Base-by-base conservation (phyloP, 1,139 yeast genomes). In the Blastobotrys persicus region DNA sequence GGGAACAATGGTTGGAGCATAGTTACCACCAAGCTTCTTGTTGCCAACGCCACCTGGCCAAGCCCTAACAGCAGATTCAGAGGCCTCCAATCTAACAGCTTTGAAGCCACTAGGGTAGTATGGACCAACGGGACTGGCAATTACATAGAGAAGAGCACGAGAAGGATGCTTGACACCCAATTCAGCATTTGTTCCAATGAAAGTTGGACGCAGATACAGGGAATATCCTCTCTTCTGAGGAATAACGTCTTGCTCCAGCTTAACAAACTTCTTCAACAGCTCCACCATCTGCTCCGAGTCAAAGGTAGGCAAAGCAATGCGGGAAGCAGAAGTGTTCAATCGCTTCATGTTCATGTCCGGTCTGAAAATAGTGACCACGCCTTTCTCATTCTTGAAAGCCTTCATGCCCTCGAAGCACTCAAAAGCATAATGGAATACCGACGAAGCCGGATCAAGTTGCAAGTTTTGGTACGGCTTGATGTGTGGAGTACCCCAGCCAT, bases 21-120 rank as follows among this genome's bases (percentile, higher is more conserved):
- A 92, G 74, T 92, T 92, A 53, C 96, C 98, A 69, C 98, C 98
- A 62, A 92, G 80, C 74, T 92, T 92, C 71, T 81, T 84, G 77
- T 89, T 84, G 70, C 98, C 98, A 57, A 83, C 89, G 68, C 98
- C 98, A 64, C 96, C 96, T 63, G 98, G 98, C 98, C 98, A 92
- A 13, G 98, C 97, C 73, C 98, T 85, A 20, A 91, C 92, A 44
- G 95, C 95, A 60, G 87, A 82, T 66, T 88, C 95, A 32, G 96
- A 88, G 58, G 98, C 98, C 73, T 91, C 96, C 55, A 92, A 76
- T 50, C 82, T 77, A 46, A 92, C 96, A 32, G 98, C 96, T 71
- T 89, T 88, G 81, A 91, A 91, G 6, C 96, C 96, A 13, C 95
- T 83, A 61, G 85, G 80, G 68, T 81, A 83, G 69, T 79, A 80